phyloP scores from a whole-genome alignment of 306 rosid genomes.

The Trifolium dubium region DNA sequence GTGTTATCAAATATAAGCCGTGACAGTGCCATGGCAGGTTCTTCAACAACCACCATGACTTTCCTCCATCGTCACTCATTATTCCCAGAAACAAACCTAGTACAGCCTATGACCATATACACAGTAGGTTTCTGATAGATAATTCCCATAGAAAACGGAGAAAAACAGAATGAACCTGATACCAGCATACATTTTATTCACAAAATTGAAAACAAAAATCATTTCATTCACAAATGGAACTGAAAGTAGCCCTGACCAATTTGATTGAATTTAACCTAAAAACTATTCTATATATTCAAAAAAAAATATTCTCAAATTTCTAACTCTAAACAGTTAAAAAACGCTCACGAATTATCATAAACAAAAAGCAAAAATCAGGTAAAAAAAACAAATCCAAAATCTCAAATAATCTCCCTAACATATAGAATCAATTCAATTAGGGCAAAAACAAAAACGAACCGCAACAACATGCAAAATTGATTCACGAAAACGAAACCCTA shows the following conservation, averaged over 20 bases:
- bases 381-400: not conserved
- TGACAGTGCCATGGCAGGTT: too few relatives aligned
- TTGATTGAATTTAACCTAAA: constrained; percentile 1
- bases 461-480: constrained; percentile 44
- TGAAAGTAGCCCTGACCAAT: too few relatives aligned
- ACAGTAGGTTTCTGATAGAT: too few relatives aligned
- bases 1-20: too few relatives aligned
- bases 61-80: too few relatives aligned
- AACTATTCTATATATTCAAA: not conserved
- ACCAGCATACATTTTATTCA: not conserved
- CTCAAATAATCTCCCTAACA: not conserved
- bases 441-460: not conserved
- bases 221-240: constrained; percentile 1
- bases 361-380: not conserved
- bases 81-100: too few relatives aligned
- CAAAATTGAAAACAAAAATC: not conserved
- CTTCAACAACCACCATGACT: too few relatives aligned
- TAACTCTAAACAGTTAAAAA: constrained; percentile 12
- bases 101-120: too few relatives aligned
- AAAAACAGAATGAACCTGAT: too few relatives aligned
- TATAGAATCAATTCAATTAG: not conserved
- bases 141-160: too few relatives aligned
- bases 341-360: not conserved
- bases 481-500: constrained; percentile 21
- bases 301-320: not conserved